Percentiles rank a stretch among this genome's conserved stretches.
These are phyloP conservation scores for Capsella bursapastoris DNA, from an alignment of 345 rosid species.

Conservation along the genomic window DNA sequence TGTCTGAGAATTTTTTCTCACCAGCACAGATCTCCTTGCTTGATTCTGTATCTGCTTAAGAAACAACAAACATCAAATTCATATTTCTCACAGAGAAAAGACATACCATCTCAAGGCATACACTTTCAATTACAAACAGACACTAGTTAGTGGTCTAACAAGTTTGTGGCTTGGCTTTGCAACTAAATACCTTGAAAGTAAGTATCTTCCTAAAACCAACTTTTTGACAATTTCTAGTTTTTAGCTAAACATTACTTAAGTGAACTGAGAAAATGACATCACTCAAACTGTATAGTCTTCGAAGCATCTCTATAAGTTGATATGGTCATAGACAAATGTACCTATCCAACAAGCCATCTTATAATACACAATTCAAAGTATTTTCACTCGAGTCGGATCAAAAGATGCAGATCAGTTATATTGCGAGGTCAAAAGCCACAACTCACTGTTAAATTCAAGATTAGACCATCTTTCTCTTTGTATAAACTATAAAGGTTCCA, in stretches of 20 bases:
- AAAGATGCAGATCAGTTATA: neutral
- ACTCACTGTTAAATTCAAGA: no score
- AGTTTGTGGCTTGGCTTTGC: neutral
- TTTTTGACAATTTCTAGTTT: neutral
- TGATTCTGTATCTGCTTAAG: neutral
- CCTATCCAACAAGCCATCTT: neutral
- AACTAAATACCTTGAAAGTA: neutral
- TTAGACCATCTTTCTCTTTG: no score
- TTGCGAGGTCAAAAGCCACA: no score
- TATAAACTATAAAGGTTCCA: neutral
- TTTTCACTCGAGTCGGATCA: neutral
- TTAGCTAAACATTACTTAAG: neutral
- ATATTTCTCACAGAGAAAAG: neutral
- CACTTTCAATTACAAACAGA: neutral
- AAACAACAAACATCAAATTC: neutral
- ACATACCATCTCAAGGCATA: neutral
- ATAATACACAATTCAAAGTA: neutral
- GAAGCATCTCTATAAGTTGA: neutral
- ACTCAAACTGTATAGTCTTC: neutral
- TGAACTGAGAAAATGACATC: neutral
- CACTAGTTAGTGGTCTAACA: neutral
- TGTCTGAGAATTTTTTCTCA: neutral
- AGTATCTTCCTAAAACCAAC: neutral
- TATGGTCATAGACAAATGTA: neutral
- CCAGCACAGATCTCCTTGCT: neutral